Evolutionary conservation across 345 rosid species (phyloP), one percentile per base, ranked within the genome.

Genomic region (Salix brachista): DNA sequence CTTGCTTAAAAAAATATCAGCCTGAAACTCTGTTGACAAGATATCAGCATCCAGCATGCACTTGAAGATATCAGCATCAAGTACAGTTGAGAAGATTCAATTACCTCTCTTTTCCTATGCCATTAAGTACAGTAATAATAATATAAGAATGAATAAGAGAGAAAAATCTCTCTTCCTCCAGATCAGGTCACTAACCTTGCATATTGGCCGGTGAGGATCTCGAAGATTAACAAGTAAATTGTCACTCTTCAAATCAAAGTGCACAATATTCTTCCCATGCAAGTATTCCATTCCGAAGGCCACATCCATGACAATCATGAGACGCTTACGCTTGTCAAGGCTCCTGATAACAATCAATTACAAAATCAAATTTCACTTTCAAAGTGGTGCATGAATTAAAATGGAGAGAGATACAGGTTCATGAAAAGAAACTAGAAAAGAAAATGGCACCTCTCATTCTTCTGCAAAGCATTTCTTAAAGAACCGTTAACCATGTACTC

Each of bases 401-500:
- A 72, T 26, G 61, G 62, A 18, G 66, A 26, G 17, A 5, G 48
- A 65, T 26, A 30, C 26, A 18, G 34, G 44, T n/a, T 9, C 26
- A 70, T 8, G 56, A 26, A 13, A 75, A 75, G 39, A 39, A 34
- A 65, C 26, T 44, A 5, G 17, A 70, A 48, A 64, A 69, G 54
- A 58, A 71, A 12, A 68, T 11, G 1, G 16, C 37, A 88, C 94
- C 88, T 88, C 83, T 87, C 91, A 74, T 81, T 90, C 67, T 86
- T 90, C 78, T 82, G 91, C 84, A 90, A 83, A 68, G 91, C 91
- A 56, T 62, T 87, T 74, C 91, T 82, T 75, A 90, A 72, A 25
- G 94, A 90, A 66, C 94, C 94, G 82, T 90, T 90, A 69, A 90
- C 90, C 94, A 90, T 88, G 78, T 78, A 90, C 73, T 91, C 96